Evolutionary conservation across 208 protist genomes (phyloP).

Genomic region (Wallacemonas collosoma): DNA sequence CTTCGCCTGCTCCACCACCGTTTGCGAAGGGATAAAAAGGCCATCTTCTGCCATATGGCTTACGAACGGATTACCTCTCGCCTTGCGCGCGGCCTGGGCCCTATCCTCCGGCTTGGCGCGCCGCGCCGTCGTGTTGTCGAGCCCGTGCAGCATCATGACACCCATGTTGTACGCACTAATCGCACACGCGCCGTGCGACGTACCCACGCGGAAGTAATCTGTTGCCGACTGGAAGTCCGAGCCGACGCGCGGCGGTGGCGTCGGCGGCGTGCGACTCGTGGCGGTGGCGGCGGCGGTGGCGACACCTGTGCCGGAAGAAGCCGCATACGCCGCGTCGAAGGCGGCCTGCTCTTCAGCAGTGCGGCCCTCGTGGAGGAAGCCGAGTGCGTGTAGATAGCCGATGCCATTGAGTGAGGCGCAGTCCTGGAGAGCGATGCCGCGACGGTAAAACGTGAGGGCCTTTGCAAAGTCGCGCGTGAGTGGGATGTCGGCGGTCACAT

Average conservation of each 20-base stretch:
- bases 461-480: constrained; percentile 49
- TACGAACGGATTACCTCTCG: not conserved
- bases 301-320: not conserved
- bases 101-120: not conserved
- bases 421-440: constrained; percentile 49
- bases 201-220: constrained; percentile 42
- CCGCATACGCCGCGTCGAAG: not conserved
- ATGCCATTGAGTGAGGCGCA: constrained; percentile 73
- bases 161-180: constrained; percentile 86
- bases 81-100: not conserved
- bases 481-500: constrained; percentile 32
- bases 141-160: constrained; percentile 69
- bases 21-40: constrained; percentile 19
- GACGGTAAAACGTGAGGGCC: constrained; percentile 63
- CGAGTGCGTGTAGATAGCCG: constrained; percentile 82
- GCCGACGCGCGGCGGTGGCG: not conserved
- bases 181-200: constrained; percentile 21
- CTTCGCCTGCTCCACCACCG: constrained; percentile 38
- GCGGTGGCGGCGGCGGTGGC: not conserved
- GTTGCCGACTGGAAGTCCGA: constrained; percentile 60
- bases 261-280: not conserved
- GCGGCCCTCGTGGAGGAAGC: constrained; percentile 44
- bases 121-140: constrained; percentile 13
- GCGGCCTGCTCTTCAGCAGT: not conserved
- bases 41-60: not conserved